Percentiles rank a stretch among this genome's conserved stretches.
These are phyloP conservation scores for Phytophthora cactorum DNA, from an alignment of 352 stramenopile species.

Conservation along the genomic window DNA sequence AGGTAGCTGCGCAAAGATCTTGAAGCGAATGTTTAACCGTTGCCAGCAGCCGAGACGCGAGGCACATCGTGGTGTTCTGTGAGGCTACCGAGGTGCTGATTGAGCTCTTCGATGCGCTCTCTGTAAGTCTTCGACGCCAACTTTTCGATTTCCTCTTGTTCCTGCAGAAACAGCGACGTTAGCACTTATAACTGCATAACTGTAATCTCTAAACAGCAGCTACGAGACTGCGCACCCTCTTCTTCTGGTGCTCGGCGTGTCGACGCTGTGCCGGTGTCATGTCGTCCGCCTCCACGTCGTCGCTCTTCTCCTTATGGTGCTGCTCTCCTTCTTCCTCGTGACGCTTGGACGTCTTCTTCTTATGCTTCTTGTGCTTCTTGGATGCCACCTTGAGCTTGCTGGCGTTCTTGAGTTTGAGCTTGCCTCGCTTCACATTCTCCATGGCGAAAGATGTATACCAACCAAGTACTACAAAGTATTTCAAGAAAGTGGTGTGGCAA, in stretches of 20 bases:
- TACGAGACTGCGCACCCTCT: conserved; percentile 55
- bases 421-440: conserved; percentile 85
- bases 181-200: background rate
- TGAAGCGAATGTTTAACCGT: conserved; percentile 65
- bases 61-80: conserved; percentile 99
- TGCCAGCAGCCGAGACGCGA: conserved; percentile 91
- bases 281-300: conserved; percentile 43
- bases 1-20: background rate
- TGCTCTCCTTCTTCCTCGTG: conserved; percentile 37
- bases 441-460: conserved; percentile 32
- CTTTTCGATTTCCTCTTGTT: conserved; percentile 89
- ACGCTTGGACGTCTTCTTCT: conserved; percentile 53
- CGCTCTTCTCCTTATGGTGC: conserved; percentile 20
- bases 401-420: conserved; percentile 82
- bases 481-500: conserved; percentile 11
- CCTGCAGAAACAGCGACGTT: conserved; percentile 39
- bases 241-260: conserved; percentile 81
- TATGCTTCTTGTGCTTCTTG: conserved; percentile 67
- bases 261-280: conserved; percentile 81
- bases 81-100: conserved; percentile 94
- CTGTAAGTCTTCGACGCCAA: conserved; percentile 89
- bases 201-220: background rate
- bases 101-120: conserved; percentile 96
- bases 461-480: background rate
- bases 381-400: conserved; percentile 67